phyloP scores from a whole-genome alignment of 495 filamentous ascomycete genomes.

The Oleoguttula mirabilis region DNA sequence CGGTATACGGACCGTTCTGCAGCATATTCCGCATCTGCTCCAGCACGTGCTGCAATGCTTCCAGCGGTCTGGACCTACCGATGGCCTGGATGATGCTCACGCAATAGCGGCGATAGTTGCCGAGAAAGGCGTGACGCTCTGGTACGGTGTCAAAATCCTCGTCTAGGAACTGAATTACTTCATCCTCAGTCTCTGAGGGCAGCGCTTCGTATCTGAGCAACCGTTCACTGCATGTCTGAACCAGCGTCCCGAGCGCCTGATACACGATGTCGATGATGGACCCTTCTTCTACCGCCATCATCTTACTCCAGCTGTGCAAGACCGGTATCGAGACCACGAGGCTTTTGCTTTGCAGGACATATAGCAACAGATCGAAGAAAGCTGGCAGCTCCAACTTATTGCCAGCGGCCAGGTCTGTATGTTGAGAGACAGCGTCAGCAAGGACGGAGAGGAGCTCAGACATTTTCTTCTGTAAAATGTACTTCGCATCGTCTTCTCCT shows the following conservation, averaged over 20 bases:
- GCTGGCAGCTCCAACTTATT: conserved; percentile 54
- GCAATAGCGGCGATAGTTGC: conserved; percentile 89
- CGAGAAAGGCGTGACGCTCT: conserved; percentile 91
- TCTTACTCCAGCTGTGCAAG: conserved; percentile 75
- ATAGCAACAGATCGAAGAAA: conserved; percentile 68
- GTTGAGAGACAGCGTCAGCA: conserved; percentile 69
- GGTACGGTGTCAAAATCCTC: conserved; percentile 93
- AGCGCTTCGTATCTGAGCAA: conserved; percentile 76
- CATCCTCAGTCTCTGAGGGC: conserved; percentile 65
- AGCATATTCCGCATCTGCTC: conserved; percentile 60
- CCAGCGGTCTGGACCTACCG: conserved; percentile 62
- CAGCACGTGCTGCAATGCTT: conserved; percentile 79
- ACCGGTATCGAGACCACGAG: conserved; percentile 85
- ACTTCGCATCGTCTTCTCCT: conserved; percentile 64
- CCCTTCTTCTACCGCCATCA: conserved; percentile 56
- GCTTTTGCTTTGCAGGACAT: conserved; percentile 71
- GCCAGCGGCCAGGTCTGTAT: conserved; percentile 44
- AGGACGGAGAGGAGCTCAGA: conserved; percentile 84
- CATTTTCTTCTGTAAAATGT: conserved; percentile 82
- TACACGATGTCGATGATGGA: conserved; percentile 53
- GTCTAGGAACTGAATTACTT: conserved; percentile 65
- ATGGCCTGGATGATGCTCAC: conserved; percentile 72
- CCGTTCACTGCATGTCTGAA: conserved; percentile 66
- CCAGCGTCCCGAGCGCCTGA: conserved; percentile 56
- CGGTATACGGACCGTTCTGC: conserved; percentile 55